phyloP scores from a whole-genome alignment of 1,284 basidiomycete genomes.

The Pseudozyma sp. region DNA sequence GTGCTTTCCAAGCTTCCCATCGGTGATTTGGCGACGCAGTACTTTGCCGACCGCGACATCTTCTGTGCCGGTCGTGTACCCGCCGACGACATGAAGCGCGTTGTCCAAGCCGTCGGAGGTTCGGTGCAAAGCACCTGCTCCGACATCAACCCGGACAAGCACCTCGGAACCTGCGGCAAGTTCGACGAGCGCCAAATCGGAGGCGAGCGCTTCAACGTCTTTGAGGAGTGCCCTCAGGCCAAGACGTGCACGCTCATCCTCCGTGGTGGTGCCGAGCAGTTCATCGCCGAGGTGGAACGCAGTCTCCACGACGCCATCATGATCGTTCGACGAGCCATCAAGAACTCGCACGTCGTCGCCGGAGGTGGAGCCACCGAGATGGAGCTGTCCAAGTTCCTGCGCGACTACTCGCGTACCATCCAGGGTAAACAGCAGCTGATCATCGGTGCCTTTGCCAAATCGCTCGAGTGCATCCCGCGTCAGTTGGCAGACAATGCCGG shows the following conservation, averaged over 20 bases:
- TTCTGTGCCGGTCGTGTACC: constrained; percentile 98
- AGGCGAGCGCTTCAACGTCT: constrained; percentile 96
- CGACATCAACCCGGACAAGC: constrained; percentile 83
- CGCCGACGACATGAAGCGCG: constrained; percentile 89
- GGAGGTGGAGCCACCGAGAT: constrained; percentile 99
- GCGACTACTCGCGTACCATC: constrained; percentile 89
- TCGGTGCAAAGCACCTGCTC: constrained; percentile 94
- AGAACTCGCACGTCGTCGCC: constrained; percentile 94
- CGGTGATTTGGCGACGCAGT: constrained; percentile 97
- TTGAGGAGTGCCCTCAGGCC: constrained; percentile 92
- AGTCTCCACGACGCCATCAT: constrained; percentile 99
- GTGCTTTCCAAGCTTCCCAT: constrained; percentile 98
- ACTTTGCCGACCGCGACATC: constrained; percentile 98
- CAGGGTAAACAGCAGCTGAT: constrained; percentile 96
- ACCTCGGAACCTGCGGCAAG: constrained; percentile 88
- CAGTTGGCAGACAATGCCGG: constrained; percentile 99
- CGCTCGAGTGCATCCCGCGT: constrained; percentile 95
- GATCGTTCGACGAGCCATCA: constrained; percentile 97
- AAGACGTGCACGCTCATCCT: constrained; percentile 97
- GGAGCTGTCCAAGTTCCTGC: constrained; percentile 93
- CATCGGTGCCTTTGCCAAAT: constrained; percentile 94
- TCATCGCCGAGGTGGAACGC: constrained; percentile 97
- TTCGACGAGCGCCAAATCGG: constrained; percentile 98
- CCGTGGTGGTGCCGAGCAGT: constrained; percentile 97
- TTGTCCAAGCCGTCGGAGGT: constrained; percentile 95